Conservation (phyloP, 2,329 filamentous ascomycete species). For the Huntiella savannae region DNA sequence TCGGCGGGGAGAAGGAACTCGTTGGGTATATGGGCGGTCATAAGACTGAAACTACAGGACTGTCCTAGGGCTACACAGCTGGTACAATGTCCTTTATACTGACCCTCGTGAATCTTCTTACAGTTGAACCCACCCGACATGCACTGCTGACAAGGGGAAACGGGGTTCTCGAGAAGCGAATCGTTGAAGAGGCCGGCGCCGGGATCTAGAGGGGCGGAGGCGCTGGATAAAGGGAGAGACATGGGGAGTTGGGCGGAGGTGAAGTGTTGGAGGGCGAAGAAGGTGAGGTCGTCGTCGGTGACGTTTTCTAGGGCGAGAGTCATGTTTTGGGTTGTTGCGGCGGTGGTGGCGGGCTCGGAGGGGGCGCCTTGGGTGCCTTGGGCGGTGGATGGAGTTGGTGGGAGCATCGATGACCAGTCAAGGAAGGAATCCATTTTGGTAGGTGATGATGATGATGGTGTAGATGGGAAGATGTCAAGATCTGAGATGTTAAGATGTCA, state of each 20-base stretch:
- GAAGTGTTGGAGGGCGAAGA: slow-evolving; percentile 40
- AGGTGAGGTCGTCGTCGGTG: slow-evolving; percentile 40
- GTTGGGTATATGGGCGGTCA: slow-evolving; percentile 14
- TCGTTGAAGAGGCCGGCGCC: slow-evolving; percentile 11
- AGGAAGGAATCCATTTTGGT: neutral
- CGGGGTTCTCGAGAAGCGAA: slow-evolving; percentile 23
- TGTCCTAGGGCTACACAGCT: slow-evolving; percentile 40
- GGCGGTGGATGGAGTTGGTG: neutral
- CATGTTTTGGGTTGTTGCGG: slow-evolving; percentile 21
- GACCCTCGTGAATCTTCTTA: slow-evolving; percentile 41
- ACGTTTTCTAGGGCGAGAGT: slow-evolving; percentile 36
- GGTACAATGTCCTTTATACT: slow-evolving; percentile 40
- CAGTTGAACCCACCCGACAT: slow-evolving; percentile 33
- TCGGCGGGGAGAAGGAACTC: slow-evolving; percentile 24
- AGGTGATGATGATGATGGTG: neutral
- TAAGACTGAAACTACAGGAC: slow-evolving; percentile 36
- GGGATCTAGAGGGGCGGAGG: slow-evolving; percentile 4
- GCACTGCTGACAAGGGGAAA: slow-evolving; percentile 33
- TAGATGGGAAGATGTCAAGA: neutral
- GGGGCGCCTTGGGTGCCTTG: neutral
- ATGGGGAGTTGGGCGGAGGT: slow-evolving; percentile 22
- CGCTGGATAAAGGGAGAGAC: slow-evolving; percentile 4
- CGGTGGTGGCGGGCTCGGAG: slow-evolving; percentile 18
- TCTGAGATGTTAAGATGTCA: neutral
- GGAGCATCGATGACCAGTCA: neutral